phyloP scores from a whole-genome alignment of 2,329 filamentous ascomycete species.

The Albophoma yamanashiensis region DNA sequence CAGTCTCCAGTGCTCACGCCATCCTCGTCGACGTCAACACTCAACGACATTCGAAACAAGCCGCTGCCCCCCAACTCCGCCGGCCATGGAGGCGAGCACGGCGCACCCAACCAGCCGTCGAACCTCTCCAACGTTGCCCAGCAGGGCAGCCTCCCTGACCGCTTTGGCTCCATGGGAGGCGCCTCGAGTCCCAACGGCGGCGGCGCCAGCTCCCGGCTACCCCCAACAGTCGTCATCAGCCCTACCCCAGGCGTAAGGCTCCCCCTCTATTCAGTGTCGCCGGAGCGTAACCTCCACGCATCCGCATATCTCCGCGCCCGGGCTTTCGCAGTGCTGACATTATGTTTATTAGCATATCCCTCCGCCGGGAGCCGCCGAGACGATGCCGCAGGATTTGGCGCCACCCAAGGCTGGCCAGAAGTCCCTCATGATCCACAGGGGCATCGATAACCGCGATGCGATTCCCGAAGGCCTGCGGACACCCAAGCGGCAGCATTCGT shows the following conservation, averaged over 20 bases:
- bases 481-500: conserved; percentile 93
- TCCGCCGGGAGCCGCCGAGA: conserved; percentile 86
- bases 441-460: conserved; percentile 78
- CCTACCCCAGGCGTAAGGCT: conserved; percentile 76
- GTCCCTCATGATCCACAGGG: conserved; percentile 74
- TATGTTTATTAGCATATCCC: conserved; percentile 60
- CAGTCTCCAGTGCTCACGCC: conserved; percentile 63
- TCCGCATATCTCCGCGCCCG: background rate
- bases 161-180: conserved; percentile 26
- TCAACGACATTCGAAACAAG: conserved; percentile 80
- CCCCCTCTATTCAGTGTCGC: background rate
- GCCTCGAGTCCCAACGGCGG: conserved; percentile 25
- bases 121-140: conserved; percentile 24
- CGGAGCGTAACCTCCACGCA: background rate
- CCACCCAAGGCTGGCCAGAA: conserved; percentile 89
- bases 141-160: conserved; percentile 26
- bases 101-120: conserved; percentile 27
- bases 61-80: conserved; percentile 51
- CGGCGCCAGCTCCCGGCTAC: conserved; percentile 32
- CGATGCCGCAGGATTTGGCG: conserved; percentile 94
- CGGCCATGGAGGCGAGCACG: conserved; percentile 31
- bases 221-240: conserved; percentile 88
- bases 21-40: conserved; percentile 77
- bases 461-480: conserved; percentile 91
- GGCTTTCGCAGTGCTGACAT: background rate